Percentiles rank a stretch among this genome's conserved stretches.
phyloP scores from a whole-genome alignment of 305 asterid genomes.

The Plantago rigida region DNA sequence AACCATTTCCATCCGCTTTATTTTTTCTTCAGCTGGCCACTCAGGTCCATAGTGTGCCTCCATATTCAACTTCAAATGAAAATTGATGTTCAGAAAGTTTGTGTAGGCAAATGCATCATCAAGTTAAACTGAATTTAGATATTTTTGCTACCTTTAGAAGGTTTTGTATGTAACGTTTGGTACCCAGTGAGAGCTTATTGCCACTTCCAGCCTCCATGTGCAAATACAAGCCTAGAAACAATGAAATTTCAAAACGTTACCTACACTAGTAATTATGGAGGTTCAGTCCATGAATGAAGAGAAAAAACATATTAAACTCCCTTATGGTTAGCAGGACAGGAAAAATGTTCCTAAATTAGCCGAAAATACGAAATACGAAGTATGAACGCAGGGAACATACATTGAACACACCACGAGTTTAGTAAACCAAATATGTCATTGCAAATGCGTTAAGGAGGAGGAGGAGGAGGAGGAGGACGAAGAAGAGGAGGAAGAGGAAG shows the following conservation, averaged over 20 bases:
- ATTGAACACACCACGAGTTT: no score
- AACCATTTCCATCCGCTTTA: constrained; percentile 74
- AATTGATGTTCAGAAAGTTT: constrained; percentile 9
- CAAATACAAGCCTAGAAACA: constrained; percentile 38
- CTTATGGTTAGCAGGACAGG: no score
- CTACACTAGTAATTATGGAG: no score
- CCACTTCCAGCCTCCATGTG: constrained; percentile 66
- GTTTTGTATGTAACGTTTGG: constrained; percentile 49
- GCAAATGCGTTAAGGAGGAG: no score
- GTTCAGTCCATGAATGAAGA: no score
- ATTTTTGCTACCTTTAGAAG: constrained; percentile 62
- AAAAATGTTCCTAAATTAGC: no score
- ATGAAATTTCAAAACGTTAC: not conserved
- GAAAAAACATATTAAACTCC: no score
- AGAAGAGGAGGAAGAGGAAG: no score
- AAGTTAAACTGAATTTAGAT: not conserved
- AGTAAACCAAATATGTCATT: no score
- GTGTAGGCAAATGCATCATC: constrained; percentile 5
- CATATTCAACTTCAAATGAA: constrained; percentile 51
- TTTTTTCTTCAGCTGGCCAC: constrained; percentile 82
- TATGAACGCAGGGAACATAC: no score
- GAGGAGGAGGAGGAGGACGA: no score
- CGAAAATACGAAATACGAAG: no score
- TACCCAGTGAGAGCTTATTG: constrained; percentile 41
- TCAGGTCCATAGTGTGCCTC: constrained; percentile 61